Evolutionary conservation across 345 rosid species (phyloP).

Genomic region (Acer negundo): DNA sequence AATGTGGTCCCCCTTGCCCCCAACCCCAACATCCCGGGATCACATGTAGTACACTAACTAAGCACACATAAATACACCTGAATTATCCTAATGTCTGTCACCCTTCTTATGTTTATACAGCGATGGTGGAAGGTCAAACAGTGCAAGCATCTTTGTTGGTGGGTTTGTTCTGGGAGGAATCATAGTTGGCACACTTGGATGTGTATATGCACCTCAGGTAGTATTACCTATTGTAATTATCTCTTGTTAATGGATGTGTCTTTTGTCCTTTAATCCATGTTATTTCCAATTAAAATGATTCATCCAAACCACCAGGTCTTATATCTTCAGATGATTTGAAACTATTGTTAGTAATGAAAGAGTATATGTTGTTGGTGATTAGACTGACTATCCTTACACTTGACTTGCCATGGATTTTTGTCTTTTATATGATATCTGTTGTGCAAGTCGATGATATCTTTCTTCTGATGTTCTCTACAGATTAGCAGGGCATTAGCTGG

Average conservation of each 20-base stretch:
- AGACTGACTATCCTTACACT: neutral
- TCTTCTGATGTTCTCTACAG: slow-evolving; percentile 35
- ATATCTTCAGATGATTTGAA: neutral
- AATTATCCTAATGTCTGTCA: slow-evolving; percentile 1
- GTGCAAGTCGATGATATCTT: slow-evolving; percentile 4
- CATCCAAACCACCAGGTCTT: neutral
- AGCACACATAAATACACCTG: neutral
- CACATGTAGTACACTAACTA: neutral
- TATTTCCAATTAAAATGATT: neutral
- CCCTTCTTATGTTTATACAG: slow-evolving; percentile 39
- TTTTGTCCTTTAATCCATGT: neutral
- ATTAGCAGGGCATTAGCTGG: slow-evolving; percentile 84
- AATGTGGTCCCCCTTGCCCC: neutral
- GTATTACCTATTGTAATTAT: neutral
- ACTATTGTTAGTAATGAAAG: neutral
- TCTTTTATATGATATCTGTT: neutral
- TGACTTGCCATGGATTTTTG: neutral
- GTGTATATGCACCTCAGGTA: slow-evolving; percentile 97
- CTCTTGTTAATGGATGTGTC: slow-evolving; percentile 17
- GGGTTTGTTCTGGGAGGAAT: slow-evolving; percentile 93
- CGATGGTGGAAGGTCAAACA: slow-evolving; percentile 61
- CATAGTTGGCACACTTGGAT: slow-evolving; percentile 88
- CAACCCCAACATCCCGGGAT: neutral
- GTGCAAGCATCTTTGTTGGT: slow-evolving; percentile 71
- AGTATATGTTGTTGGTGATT: neutral